These are phyloP conservation scores for Russula emetica DNA, from an alignment of 768 basidiomycete species.

Conservation along the genomic window DNA sequence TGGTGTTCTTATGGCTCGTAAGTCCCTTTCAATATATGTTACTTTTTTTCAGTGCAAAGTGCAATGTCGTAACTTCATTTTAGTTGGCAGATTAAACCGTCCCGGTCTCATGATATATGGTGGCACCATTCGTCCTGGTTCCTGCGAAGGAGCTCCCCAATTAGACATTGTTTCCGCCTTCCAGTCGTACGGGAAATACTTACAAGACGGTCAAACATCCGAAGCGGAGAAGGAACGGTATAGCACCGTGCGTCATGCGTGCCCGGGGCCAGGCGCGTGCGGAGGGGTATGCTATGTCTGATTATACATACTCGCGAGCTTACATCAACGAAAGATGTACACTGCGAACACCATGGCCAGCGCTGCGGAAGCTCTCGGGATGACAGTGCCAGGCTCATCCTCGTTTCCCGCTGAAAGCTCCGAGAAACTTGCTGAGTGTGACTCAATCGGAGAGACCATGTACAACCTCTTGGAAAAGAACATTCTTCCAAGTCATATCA, in stretches of 20 bases:
- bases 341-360: conserved; percentile 99
- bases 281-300: conserved; percentile 65
- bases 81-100: conserved; percentile 87
- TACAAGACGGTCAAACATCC: conserved; percentile 81
- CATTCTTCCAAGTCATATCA: conserved; percentile 90
- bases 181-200: conserved; percentile 93
- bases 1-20: conserved; percentile 95
- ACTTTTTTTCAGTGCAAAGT: conserved; percentile 3
- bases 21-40: conserved; percentile 35
- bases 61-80: not conserved
- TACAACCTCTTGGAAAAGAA: conserved; percentile 83
- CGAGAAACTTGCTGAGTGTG: conserved; percentile 85
- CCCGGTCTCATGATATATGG: conserved; percentile 98
- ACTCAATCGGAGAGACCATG: conserved; percentile 77
- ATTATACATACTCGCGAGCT: conserved; percentile 9
- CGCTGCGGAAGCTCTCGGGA: conserved; percentile 90
- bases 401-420: conserved; percentile 91
- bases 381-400: conserved; percentile 95
- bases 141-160: conserved; percentile 81
- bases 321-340: conserved; percentile 66
- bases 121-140: conserved; percentile 89
- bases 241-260: conserved; percentile 86
- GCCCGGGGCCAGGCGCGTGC: conserved; percentile 97
- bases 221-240: conserved; percentile 81
- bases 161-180: conserved; percentile 97